Evolutionary conservation across 345 rosid genomes (phyloP).

Genomic region (Corchorus capsularis): DNA sequence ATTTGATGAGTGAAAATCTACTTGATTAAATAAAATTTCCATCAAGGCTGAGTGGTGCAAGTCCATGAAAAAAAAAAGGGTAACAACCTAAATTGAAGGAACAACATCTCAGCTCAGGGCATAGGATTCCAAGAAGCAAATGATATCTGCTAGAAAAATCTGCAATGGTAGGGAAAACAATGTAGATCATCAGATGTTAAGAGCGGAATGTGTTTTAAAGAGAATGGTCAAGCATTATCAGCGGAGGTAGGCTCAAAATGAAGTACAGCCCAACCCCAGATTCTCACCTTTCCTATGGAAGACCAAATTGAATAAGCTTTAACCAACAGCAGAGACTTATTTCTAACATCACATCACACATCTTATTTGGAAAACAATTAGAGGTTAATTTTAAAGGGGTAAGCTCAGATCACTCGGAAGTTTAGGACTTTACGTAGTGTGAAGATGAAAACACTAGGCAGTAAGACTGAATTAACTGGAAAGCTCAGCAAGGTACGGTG

Average conservation of each 20-base stretch:
- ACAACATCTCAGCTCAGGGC: constrained; percentile 48
- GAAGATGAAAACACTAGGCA: neutral
- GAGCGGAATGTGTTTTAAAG: constrained; percentile 24
- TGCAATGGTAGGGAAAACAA: constrained; percentile 46
- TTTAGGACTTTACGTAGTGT: neutral
- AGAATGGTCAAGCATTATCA: constrained; percentile 25
- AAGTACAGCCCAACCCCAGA: constrained; percentile 14
- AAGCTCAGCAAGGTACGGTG: neutral
- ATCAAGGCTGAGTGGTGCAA: constrained; percentile 17
- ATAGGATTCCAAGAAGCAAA: constrained; percentile 49
- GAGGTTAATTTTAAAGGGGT: neutral
- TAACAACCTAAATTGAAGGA: constrained; percentile 41
- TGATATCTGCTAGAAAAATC: constrained; percentile 49
- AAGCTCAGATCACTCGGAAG: constrained; percentile 15
- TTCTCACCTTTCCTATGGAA: constrained; percentile 39
- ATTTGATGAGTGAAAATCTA: constrained; percentile 12
- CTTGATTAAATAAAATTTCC: neutral
- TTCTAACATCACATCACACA: neutral
- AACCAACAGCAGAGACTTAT: neutral
- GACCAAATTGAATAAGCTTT: constrained; percentile 9
- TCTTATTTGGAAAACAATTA: neutral
- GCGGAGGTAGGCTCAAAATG: constrained; percentile 28
- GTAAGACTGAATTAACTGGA: neutral
- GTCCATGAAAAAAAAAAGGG: constrained; percentile 15
- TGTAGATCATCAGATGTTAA: constrained; percentile 39